phyloP scores from a whole-genome alignment of 768 basidiomycete genomes.

The Russula virescens region DNA sequence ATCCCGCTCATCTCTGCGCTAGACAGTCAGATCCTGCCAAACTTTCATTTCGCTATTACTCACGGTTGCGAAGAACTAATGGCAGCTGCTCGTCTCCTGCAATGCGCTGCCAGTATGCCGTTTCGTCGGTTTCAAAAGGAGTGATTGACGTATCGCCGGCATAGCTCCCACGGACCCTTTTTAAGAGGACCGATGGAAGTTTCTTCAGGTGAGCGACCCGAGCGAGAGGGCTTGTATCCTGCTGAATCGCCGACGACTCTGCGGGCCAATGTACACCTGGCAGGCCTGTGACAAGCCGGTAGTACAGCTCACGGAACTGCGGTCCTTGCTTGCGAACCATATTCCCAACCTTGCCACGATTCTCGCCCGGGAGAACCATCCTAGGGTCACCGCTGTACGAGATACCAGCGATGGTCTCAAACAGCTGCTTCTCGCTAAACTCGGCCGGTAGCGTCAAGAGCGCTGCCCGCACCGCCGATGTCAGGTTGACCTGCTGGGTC shows the following conservation, averaged over 20 bases:
- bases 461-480: slow-evolving; percentile 84
- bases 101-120: slow-evolving; percentile 66
- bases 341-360: slow-evolving; percentile 89
- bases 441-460: slow-evolving; percentile 78
- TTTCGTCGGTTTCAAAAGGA: slow-evolving; percentile 57
- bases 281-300: slow-evolving; percentile 65
- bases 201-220: slow-evolving; percentile 71
- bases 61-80: slow-evolving; percentile 49
- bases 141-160: slow-evolving; percentile 33
- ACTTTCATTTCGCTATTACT: background rate
- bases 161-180: slow-evolving; percentile 49
- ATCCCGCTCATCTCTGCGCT: slow-evolving; percentile 67
- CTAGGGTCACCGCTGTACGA: slow-evolving; percentile 88
- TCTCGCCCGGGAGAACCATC: slow-evolving; percentile 93
- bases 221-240: slow-evolving; percentile 66
- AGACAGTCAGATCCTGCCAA: background rate
- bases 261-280: slow-evolving; percentile 75
- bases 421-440: slow-evolving; percentile 80
- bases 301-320: slow-evolving; percentile 87
- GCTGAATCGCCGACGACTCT: slow-evolving; percentile 50
- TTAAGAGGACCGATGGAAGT: slow-evolving; percentile 64
- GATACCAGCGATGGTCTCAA: slow-evolving; percentile 78
- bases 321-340: slow-evolving; percentile 78
- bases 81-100: slow-evolving; percentile 59
- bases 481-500: slow-evolving; percentile 90